These are phyloP conservation scores for Pisolithus sp. DNA, from an alignment of 768 basidiomycete genomes.

Conservation along the genomic window DNA sequence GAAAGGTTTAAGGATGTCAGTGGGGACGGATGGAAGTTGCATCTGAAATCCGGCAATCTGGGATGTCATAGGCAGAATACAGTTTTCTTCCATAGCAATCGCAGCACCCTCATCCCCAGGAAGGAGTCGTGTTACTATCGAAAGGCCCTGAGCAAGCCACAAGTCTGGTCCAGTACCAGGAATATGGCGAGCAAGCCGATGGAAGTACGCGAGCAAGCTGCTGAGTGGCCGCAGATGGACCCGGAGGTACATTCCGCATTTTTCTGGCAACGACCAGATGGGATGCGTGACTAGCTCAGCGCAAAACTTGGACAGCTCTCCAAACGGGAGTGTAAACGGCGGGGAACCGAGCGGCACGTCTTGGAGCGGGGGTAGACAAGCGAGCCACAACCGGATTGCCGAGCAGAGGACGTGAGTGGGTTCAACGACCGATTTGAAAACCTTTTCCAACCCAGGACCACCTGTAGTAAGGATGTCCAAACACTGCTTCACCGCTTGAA, in stretches of 20 bases:
- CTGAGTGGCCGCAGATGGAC: conserved; percentile 44
- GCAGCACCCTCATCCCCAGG: conserved; percentile 74
- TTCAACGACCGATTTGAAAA: conserved; percentile 23
- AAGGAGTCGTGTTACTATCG: conserved; percentile 46
- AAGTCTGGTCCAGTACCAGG: conserved; percentile 50
- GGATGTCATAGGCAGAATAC: conserved; percentile 13
- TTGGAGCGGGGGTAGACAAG: conserved; percentile 44
- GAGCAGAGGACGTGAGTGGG: conserved; percentile 36
- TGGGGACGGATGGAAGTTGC: conserved; percentile 27
- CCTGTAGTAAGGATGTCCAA: conserved; percentile 12
- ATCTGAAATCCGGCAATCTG: conserved; percentile 12
- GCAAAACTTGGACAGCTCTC: conserved; percentile 46
- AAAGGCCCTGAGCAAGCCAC: conserved; percentile 64
- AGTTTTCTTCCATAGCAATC: conserved; percentile 29
- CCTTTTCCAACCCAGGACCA: conserved; percentile 1
- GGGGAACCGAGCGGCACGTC: conserved; percentile 37
- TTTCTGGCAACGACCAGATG: conserved; percentile 37
- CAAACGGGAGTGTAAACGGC: conserved; percentile 60
- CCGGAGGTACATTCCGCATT: conserved; percentile 4
- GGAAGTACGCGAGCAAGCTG: conserved; percentile 45
- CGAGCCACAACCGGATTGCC: conserved; percentile 57
- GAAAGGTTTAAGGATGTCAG: conserved; percentile 43
- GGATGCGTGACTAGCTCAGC: conserved; percentile 44
- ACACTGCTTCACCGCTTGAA: conserved; percentile 29
- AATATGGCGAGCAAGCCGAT: conserved; percentile 51